A percentile compares a stretch with the other conserved stretches of the same genome.
Evolutionary conservation across 805 yeast species (phyloP).

Genomic region (Pichia phayaonensis): DNA sequence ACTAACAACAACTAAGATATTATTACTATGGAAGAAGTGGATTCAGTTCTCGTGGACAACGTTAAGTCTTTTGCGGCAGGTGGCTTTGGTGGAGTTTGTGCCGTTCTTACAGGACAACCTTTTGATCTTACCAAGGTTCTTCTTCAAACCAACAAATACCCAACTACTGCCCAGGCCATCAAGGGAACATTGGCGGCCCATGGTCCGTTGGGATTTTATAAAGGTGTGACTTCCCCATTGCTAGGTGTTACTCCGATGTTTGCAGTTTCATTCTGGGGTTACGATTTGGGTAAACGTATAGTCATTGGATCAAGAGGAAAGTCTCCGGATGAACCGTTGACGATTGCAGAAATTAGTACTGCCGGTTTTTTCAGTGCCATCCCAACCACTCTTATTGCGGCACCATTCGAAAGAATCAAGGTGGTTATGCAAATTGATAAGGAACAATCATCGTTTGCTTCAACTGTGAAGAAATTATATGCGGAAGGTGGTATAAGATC

Average conservation of each 20-base stretch:
- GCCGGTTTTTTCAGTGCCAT: constrained; percentile 94
- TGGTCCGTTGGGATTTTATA: constrained; percentile 75
- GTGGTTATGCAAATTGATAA: constrained; percentile 76
- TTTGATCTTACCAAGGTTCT: constrained; percentile 90
- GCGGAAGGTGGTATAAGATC: constrained; percentile 77
- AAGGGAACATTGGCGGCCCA: constrained; percentile 61
- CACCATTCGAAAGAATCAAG: constrained; percentile 94
- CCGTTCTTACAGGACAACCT: constrained; percentile 94
- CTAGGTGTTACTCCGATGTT: constrained; percentile 98
- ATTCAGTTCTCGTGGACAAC: constrained; percentile 56
- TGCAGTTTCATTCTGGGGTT: constrained; percentile 98
- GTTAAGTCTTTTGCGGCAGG: constrained; percentile 85
- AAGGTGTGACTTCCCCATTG: constrained; percentile 92
- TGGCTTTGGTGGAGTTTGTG: constrained; percentile 95
- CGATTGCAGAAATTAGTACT: constrained; percentile 65
- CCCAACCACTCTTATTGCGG: constrained; percentile 94
- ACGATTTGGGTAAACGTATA: constrained; percentile 80
- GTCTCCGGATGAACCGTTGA: constrained; percentile 30
- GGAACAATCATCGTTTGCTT: constrained; percentile 39
- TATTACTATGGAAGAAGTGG: constrained; percentile 23
- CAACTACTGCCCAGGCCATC: constrained; percentile 60
- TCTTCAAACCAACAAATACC: constrained; percentile 71
- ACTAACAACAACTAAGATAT: background rate
- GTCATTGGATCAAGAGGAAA: constrained; percentile 40
- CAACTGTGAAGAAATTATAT: constrained; percentile 61